Conservation (phyloP, 2,329 filamentous ascomycete species). For the Phialophora expanda region DNA sequence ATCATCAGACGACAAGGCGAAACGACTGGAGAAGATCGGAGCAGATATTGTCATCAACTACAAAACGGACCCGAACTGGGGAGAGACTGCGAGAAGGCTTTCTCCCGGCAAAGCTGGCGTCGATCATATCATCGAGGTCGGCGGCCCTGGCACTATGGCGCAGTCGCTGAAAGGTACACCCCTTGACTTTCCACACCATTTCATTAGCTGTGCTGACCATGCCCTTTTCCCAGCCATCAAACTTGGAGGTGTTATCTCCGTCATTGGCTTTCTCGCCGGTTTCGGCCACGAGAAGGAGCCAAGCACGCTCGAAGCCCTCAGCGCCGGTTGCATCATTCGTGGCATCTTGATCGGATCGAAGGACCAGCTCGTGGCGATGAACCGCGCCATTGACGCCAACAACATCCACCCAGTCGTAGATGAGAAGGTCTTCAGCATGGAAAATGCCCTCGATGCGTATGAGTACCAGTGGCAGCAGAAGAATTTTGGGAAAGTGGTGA, state of each 20-base stretch:
- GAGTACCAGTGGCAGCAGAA: conserved; percentile 60
- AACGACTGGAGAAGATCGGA: conserved; percentile 60
- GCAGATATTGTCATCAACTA: conserved; percentile 68
- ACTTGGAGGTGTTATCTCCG: conserved; percentile 57
- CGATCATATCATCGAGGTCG: conserved; percentile 70
- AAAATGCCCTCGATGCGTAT: conserved; percentile 60
- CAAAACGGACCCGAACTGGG: conserved; percentile 63
- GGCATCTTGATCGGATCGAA: conserved; percentile 63
- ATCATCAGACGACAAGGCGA: conserved; percentile 60
- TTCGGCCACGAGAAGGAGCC: conserved; percentile 50
- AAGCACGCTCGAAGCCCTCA: conserved; percentile 58
- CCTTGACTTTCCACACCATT: not conserved
- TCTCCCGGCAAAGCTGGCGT: conserved; percentile 61
- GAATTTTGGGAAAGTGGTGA: conserved; percentile 62
- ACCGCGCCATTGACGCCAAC: conserved; percentile 62
- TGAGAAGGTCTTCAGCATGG: conserved; percentile 60
- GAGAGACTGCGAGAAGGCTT: conserved; percentile 59
- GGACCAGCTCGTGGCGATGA: conserved; percentile 65
- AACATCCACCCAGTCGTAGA: conserved; percentile 65
- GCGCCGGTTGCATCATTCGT: conserved; percentile 60
- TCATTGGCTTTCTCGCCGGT: conserved; percentile 61
- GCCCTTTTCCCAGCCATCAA: conserved; percentile 43
- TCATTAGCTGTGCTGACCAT: not conserved
- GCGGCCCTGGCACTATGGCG: conserved; percentile 64
- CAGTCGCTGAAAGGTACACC: conserved; percentile 55